These are phyloP conservation scores for Paspalum vaginatum DNA, from an alignment of 176 grass and related monocot genomes.

Conservation along the genomic window DNA sequence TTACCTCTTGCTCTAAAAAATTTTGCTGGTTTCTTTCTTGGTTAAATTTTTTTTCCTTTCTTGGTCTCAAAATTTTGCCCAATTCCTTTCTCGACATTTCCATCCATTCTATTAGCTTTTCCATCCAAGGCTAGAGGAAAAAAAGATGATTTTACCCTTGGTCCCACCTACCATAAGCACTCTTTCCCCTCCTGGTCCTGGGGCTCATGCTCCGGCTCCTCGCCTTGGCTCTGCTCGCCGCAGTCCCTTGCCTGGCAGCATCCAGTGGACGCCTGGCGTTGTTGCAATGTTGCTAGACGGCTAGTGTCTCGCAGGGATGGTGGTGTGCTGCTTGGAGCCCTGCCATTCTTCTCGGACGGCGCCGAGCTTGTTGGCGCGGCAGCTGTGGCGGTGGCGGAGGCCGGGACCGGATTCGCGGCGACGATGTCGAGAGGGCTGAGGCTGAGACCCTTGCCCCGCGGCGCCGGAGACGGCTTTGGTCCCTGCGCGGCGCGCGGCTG, in stretches of 20 bases:
- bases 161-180: too few species aligned
- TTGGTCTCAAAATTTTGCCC: too few species aligned
- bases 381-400: too few species aligned
- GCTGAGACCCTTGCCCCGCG: constrained; percentile 57
- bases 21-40: too few species aligned
- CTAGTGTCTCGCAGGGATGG: constrained; percentile 39
- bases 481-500: too few species aligned
- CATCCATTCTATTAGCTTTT: too few species aligned
- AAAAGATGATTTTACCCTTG: too few species aligned
- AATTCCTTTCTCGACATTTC: too few species aligned
- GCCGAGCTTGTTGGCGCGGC: constrained; percentile 40
- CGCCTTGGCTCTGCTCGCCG: constrained; percentile 44
- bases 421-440: constrained; percentile 68
- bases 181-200: constrained; percentile 49
- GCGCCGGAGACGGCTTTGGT: constrained; percentile 8
- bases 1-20: too few species aligned
- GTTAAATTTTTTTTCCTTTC: too few species aligned
- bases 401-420: constrained; percentile 38
- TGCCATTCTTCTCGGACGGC: constrained; percentile 51
- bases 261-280: constrained; percentile 37
- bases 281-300: constrained; percentile 50
- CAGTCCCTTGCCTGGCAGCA: constrained; percentile 17
- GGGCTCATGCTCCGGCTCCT: constrained; percentile 66
- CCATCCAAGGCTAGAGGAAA: too few species aligned
- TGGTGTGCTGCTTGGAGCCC: constrained; percentile 23